These are phyloP conservation scores for Anaeromyces robustus DNA, from an alignment of 192 early-diverging fungal species.

Conservation along the genomic window DNA sequence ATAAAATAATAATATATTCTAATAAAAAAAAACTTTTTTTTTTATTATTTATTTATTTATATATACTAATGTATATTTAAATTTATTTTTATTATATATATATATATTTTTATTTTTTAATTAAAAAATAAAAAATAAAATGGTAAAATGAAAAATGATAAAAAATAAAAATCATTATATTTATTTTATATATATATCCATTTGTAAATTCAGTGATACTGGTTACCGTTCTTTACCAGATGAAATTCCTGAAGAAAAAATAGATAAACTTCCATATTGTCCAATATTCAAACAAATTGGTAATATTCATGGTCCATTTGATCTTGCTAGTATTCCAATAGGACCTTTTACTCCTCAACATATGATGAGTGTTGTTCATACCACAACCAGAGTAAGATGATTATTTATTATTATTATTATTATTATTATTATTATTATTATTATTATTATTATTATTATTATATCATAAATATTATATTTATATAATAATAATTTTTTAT, in stretches of 20 bases:
- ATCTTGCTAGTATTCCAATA: constrained; percentile 64
- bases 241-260: constrained; percentile 17
- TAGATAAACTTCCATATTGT: constrained; percentile 35
- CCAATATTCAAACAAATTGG: constrained; percentile 77
- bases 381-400: neutral
- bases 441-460: too few relatives aligned
- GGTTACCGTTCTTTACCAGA: constrained; percentile 53
- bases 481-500: too few relatives aligned
- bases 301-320: constrained; percentile 46
- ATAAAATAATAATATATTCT: too few relatives aligned
- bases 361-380: neutral
- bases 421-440: too few relatives aligned
- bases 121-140: too few relatives aligned
- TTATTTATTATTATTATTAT: too few relatives aligned
- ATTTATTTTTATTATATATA: neutral
- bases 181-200: too few relatives aligned
- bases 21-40: too few relatives aligned
- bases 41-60: neutral
- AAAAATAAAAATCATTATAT: too few relatives aligned
- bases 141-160: too few relatives aligned
- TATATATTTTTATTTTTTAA: too few relatives aligned
- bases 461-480: too few relatives aligned
- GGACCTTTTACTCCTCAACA: constrained; percentile 45
- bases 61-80: neutral
- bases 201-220: constrained; percentile 64